These are phyloP conservation scores for Karstenula rhodostoma DNA, from an alignment of 2,329 filamentous ascomycete species.

Conservation along the genomic window DNA sequence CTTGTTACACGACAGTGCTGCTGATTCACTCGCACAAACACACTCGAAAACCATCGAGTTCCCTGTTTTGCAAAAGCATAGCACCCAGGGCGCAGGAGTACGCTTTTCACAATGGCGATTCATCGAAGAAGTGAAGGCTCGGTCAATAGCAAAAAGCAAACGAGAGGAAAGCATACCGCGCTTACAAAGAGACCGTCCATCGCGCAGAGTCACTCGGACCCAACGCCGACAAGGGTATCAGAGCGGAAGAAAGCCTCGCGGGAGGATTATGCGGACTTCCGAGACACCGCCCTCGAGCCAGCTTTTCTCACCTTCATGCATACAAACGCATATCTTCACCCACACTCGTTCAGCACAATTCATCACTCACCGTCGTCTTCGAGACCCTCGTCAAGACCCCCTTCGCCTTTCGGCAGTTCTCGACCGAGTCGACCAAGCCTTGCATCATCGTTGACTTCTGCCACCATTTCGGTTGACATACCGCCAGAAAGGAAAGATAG, in stretches of 20 bases:
- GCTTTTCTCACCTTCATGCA: neutral
- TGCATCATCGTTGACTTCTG: slow-evolving; percentile 19
- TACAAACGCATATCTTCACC: neutral
- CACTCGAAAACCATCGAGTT: neutral
- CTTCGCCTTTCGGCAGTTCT: slow-evolving; percentile 4
- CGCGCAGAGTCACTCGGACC: slow-evolving; percentile 5
- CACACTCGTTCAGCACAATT: slow-evolving; percentile 6
- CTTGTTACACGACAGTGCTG: slow-evolving; percentile 7
- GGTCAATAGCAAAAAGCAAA: neutral
- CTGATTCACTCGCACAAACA: slow-evolving; percentile 4
- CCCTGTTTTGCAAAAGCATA: neutral
- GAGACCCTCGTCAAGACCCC: neutral
- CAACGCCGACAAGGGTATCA: neutral
- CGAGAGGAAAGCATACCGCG: neutral
- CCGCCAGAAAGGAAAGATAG: slow-evolving; percentile 4
- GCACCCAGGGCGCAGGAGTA: neutral
- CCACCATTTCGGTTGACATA: slow-evolving; percentile 21
- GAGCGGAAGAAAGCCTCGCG: neutral
- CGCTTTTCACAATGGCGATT: neutral
- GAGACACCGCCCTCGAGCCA: slow-evolving; percentile 6
- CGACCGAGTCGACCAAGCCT: slow-evolving; percentile 16
- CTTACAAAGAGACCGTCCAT: neutral
- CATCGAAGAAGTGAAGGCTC: neutral
- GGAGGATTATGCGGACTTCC: neutral
- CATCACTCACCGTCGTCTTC: slow-evolving; percentile 10